Evolutionary conservation across 768 basidiomycete genomes (phyloP), one percentile per base, ranked within the genome.

Genomic region (Gyrodon lividus): DNA sequence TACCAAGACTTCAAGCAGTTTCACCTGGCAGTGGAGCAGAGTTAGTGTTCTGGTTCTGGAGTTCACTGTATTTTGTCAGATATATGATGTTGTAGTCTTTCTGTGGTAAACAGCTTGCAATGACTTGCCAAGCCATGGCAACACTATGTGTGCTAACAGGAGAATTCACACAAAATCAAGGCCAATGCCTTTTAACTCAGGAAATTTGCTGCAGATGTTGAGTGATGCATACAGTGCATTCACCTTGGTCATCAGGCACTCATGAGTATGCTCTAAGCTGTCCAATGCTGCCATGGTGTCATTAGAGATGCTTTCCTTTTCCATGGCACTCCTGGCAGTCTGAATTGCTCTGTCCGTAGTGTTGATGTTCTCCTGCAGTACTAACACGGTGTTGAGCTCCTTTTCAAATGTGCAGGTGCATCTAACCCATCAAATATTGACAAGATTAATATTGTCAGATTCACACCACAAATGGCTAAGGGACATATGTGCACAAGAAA

Each of bases 321-420:
- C 19, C 3, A 72, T 50, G 0, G 51, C 39, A 0, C 22, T 17
- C 16, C 43, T 41, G 3, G 58, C 56, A 9, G 39, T 41, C 16
- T 57, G 28, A 7, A 71, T 61, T 0, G 62, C 50, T 2, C 46
- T 54, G 14, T 72, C 65, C 0, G 68, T 46, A 10, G 28, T 40
- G 5, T 70, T 62, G 5, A 70, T 31, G 13, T 67, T 49, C 0
- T 63, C 60, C 48, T 72, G 71, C 2, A 75, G 13, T 5, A 42
- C 31, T 5, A 51, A 17, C 0, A 58, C 38, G 2, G 22, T 30
- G 2, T 48, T 39, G 1, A 44, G 42, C 3, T 56, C 46, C 14
- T 55, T 58, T 55, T 58, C 23, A 43, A 0, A 55, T 33, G 4
- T 55, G 39, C 2, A 2, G 2, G 1, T 8, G 6, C 49, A 55